Evolutionary conservation across 1,139 yeast genomes (phyloP).

Genomic region (Diutina ranongensis): DNA sequence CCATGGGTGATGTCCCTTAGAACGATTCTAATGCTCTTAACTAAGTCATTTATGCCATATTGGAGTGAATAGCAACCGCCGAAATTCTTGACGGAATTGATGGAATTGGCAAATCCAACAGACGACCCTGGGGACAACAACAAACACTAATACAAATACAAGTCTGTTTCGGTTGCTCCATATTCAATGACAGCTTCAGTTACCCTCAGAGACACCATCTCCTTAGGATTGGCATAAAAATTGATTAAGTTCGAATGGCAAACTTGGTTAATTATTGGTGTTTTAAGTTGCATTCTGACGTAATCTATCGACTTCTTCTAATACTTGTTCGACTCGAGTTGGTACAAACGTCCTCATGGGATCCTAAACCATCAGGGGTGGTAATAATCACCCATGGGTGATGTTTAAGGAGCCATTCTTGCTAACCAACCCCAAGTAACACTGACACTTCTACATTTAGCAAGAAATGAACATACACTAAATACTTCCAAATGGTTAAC

Average conservation of each 20-base stretch:
- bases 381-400: too few relatives aligned
- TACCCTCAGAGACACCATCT: constrained; percentile 62
- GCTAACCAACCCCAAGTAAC: too few relatives aligned
- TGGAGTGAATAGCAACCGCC: constrained; percentile 78
- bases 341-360: too few relatives aligned
- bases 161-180: constrained; percentile 81
- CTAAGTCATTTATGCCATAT: constrained; percentile 92
- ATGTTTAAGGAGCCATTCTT: too few relatives aligned
- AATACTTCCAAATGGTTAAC: too few relatives aligned
- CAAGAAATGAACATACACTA: too few relatives aligned
- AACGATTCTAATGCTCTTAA: constrained; percentile 72
- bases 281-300: constrained; percentile 84
- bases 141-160: constrained; percentile 78
- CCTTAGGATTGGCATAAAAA: constrained; percentile 77
- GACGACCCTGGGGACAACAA: constrained; percentile 84
- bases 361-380: too few relatives aligned
- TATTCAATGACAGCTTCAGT: constrained; percentile 88
- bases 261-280: constrained; percentile 63
- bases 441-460: too few relatives aligned
- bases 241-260: constrained; percentile 58
- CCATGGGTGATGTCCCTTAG: too few relatives aligned
- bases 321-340: too few relatives aligned
- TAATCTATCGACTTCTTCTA: constrained; percentile 94
- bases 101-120: constrained; percentile 83
- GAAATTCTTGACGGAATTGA: constrained; percentile 83